phyloP scores from a whole-genome alignment of 176 grass and related monocot genomes.

The Paspalum notatum region DNA sequence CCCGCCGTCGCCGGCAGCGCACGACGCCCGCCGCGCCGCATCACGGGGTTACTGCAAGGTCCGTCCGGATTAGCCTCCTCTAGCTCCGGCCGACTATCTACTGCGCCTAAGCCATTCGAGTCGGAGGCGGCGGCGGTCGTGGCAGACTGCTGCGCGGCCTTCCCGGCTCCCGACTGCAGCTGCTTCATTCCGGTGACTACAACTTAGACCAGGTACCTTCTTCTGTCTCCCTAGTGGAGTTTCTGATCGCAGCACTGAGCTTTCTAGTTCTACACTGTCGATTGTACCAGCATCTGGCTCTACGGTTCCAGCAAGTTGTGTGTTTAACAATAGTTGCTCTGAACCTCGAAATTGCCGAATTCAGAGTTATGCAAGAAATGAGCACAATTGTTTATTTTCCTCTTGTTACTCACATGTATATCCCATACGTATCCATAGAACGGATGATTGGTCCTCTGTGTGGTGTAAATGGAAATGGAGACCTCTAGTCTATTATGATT shows the following conservation, averaged over 20 bases:
- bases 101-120: not conserved
- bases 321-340: too few species aligned
- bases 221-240: not conserved
- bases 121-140: not conserved
- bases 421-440: too few species aligned
- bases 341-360: too few species aligned
- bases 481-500: not conserved
- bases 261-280: not conserved
- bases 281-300: too few species aligned
- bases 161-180: not conserved
- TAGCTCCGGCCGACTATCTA: not conserved
- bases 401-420: too few species aligned
- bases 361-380: too few species aligned
- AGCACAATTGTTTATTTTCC: too few species aligned
- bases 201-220: not conserved
- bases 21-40: not conserved
- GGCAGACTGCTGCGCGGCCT: not conserved
- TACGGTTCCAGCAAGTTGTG: too few species aligned
- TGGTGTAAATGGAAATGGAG: not conserved
- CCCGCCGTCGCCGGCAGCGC: not conserved
- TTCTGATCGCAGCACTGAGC: not conserved
- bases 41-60: too few species aligned
- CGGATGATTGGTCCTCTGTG: not conserved
- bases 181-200: constrained; percentile 2
- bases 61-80: not conserved